Evolutionary conservation across 1,284 basidiomycete genomes (phyloP).

Genomic region (Hymenochaete sp.): DNA sequence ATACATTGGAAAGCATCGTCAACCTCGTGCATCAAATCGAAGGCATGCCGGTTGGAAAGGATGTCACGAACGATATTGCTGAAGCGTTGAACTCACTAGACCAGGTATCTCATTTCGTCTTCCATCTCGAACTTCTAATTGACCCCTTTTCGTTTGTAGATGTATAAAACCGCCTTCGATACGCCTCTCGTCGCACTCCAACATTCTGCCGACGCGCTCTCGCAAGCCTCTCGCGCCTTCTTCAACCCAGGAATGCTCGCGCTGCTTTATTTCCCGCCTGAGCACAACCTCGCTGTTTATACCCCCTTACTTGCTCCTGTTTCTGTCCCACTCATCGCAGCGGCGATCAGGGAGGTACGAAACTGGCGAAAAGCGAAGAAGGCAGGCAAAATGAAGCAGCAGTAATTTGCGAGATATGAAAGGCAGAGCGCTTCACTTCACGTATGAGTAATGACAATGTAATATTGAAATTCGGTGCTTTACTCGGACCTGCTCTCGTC

Average conservation of each 20-base stretch:
- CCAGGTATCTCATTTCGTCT: constrained; percentile 38
- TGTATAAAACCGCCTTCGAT: constrained; percentile 32
- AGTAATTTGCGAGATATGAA: not conserved
- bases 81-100: constrained; percentile 64
- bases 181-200: constrained; percentile 45
- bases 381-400: not conserved
- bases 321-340: constrained; percentile 72
- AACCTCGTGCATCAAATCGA: constrained; percentile 77
- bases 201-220: constrained; percentile 59
- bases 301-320: constrained; percentile 87
- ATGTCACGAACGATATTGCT: constrained; percentile 67
- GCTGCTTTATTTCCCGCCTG: constrained; percentile 91
- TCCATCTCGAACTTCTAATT: constrained; percentile 1
- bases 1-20: constrained; percentile 74
- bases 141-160: constrained; percentile 27
- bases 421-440: too few species aligned
- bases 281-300: constrained; percentile 93
- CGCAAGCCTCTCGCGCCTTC: constrained; percentile 81
- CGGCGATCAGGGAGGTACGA: constrained; percentile 59
- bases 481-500: too few species aligned
- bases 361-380: constrained; percentile 38
- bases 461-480: too few species aligned
- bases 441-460: too few species aligned
- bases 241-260: constrained; percentile 97
- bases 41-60: constrained; percentile 81